phyloP scores from a whole-genome alignment of 768 basidiomycete species.

The Boletus subparvulus region DNA sequence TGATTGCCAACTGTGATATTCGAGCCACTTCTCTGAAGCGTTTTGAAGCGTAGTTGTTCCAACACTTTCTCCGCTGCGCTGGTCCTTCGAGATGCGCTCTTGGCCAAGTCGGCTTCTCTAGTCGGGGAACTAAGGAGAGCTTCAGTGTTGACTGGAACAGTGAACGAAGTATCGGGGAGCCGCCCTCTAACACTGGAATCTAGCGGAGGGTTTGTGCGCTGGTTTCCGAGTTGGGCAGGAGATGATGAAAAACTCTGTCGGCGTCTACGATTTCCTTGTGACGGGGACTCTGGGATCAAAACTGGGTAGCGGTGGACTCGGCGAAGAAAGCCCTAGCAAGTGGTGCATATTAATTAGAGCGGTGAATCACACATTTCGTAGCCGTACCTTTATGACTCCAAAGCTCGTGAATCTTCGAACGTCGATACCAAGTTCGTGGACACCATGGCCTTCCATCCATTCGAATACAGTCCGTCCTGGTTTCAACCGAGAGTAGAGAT shows the following conservation, averaged over 20 bases:
- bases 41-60: constrained; percentile 60
- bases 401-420: constrained; percentile 94
- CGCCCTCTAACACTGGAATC: constrained; percentile 24
- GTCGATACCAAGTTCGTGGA: constrained; percentile 77
- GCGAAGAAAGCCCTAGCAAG: constrained; percentile 77
- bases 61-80: constrained; percentile 71
- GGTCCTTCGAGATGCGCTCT: constrained; percentile 42
- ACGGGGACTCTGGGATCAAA: constrained; percentile 46
- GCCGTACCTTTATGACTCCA: constrained; percentile 88
- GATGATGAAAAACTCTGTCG: constrained; percentile 32
- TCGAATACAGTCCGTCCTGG: constrained; percentile 80
- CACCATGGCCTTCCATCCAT: constrained; percentile 81
- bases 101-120: constrained; percentile 35
- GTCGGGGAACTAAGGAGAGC: constrained; percentile 26
- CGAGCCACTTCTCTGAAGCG: constrained; percentile 46
- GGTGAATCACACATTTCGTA: neutral
- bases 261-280: constrained; percentile 25
- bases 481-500: constrained; percentile 82
- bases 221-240: constrained; percentile 9
- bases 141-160: constrained; percentile 19
- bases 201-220: constrained; percentile 4
- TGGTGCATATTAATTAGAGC: neutral
- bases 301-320: constrained; percentile 93
- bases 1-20: constrained; percentile 15
- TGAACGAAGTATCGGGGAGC: constrained; percentile 21